Percentiles rank a stretch among this genome's conserved stretches.
Evolutionary conservation across 73 alveolate genomes (phyloP).

Genomic region (Effrenium voratum): DNA sequence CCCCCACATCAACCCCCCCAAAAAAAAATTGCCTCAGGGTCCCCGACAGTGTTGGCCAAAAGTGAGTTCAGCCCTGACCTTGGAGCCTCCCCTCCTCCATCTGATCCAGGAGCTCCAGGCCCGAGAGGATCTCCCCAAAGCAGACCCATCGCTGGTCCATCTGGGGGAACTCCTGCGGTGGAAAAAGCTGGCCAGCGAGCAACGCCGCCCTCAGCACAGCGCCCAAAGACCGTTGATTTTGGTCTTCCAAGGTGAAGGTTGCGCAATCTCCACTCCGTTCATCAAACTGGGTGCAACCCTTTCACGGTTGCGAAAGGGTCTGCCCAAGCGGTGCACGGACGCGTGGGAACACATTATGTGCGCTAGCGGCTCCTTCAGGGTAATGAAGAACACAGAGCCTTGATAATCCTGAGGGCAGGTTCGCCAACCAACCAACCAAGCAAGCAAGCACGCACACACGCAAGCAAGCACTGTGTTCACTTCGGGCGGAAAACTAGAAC

Average conservation of each 20-base stretch:
- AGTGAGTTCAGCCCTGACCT: neutral
- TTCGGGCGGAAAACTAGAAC: too few species aligned
- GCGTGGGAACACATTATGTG: too few species aligned
- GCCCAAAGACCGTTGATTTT: too few species aligned
- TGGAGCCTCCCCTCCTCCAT: slow-evolving; percentile 10
- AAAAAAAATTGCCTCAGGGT: too few species aligned
- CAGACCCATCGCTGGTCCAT: slow-evolving; percentile 89
- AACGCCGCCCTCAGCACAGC: neutral
- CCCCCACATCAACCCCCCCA: too few species aligned
- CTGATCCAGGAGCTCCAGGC: slow-evolving; percentile 70
- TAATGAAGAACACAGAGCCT: slow-evolving; percentile 85
- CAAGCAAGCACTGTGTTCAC: neutral
- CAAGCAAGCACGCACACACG: neutral
- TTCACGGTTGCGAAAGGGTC: too few species aligned
- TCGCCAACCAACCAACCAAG: neutral
- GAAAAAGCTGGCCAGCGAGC: neutral
- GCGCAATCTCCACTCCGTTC: too few species aligned
- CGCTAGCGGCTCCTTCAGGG: slow-evolving; percentile 90
- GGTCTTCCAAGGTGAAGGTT: too few species aligned
- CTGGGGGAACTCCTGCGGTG: slow-evolving; percentile 41
- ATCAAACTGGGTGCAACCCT: too few species aligned
- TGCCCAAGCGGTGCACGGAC: too few species aligned
- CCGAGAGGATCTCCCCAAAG: slow-evolving; percentile 80
- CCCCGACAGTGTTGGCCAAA: neutral
- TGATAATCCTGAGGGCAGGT: slow-evolving; percentile 14